phyloP scores from a whole-genome alignment of 805 yeast species.

The Ogataea wickerhamii region DNA sequence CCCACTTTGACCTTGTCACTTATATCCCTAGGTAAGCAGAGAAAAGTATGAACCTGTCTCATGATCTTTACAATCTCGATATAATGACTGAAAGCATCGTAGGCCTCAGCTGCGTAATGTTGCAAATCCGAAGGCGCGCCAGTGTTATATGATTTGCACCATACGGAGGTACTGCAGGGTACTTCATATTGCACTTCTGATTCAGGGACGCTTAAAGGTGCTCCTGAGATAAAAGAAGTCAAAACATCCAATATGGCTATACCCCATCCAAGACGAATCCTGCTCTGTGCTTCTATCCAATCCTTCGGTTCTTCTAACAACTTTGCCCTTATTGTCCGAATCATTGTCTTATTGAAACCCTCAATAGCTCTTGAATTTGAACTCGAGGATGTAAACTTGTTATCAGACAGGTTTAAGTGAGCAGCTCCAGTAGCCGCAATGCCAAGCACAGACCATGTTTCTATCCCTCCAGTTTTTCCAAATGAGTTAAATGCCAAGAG shows the following conservation, averaged over 20 bases:
- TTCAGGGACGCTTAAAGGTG: slow-evolving; percentile 22
- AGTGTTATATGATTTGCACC: slow-evolving; percentile 7
- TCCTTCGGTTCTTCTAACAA: slow-evolving; percentile 24
- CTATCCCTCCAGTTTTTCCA: slow-evolving; percentile 23
- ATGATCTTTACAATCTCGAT: slow-evolving; percentile 16
- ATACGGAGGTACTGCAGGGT: slow-evolving; percentile 16
- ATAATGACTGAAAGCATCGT: slow-evolving; percentile 22
- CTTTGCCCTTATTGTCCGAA: slow-evolving; percentile 20
- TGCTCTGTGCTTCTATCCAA: slow-evolving; percentile 38
- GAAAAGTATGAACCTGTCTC: slow-evolving; percentile 16
- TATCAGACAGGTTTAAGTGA: slow-evolving; percentile 18
- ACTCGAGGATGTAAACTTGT: slow-evolving; percentile 3
- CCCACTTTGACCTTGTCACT: slow-evolving; percentile 15
- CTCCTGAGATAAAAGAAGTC: slow-evolving; percentile 36
- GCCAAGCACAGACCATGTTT: slow-evolving; percentile 26
- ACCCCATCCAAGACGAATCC: slow-evolving; percentile 36
- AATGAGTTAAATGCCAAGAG: slow-evolving; percentile 23
- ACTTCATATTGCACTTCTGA: slow-evolving; percentile 16
- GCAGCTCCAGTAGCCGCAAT: slow-evolving; percentile 24
- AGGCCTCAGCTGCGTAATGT: not conserved
- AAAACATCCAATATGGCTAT: slow-evolving; percentile 34
- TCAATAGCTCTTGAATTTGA: not conserved
- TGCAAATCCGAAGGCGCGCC: too few species aligned
- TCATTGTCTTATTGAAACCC: slow-evolving; percentile 1
- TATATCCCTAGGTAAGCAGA: slow-evolving; percentile 17